Evolutionary conservation across 257 asterid genomes (phyloP).

Genomic region (Orobanche coerulescens): DNA sequence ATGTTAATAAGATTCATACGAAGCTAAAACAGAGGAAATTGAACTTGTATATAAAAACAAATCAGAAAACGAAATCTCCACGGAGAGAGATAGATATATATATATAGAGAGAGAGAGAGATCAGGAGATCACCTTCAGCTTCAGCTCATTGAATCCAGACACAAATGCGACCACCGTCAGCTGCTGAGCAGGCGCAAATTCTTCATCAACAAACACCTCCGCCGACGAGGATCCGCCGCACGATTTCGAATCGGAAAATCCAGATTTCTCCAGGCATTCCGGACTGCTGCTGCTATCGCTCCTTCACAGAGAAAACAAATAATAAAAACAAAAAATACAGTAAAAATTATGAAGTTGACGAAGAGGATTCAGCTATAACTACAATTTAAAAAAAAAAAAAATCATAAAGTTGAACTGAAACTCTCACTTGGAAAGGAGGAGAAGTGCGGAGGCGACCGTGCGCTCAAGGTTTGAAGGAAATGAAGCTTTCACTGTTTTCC

Average conservation of each 20-base stretch:
- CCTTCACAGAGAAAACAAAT: constrained; percentile 22
- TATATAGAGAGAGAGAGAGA: background rate
- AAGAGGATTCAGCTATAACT: background rate
- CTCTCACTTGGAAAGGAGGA: constrained; percentile 53
- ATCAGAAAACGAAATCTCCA: background rate
- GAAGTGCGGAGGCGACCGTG: constrained; percentile 76
- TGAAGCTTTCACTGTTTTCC: constrained; percentile 33
- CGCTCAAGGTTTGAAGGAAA: constrained; percentile 65
- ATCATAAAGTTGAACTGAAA: background rate
- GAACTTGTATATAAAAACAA: background rate
- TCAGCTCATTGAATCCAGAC: constrained; percentile 29
- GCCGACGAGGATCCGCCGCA: constrained; percentile 23
- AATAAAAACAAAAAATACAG: background rate
- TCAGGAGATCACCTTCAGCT: constrained; percentile 31
- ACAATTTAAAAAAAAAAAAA: background rate
- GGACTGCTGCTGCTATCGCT: constrained; percentile 25
- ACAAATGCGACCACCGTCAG: constrained; percentile 27
- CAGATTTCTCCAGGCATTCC: constrained; percentile 30
- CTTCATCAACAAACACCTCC: constrained; percentile 27
- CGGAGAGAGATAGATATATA: background rate
- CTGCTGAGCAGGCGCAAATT: constrained; percentile 25
- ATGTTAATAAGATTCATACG: background rate
- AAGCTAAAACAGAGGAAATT: background rate
- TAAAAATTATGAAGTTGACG: background rate
- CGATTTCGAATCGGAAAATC: constrained; percentile 20